Evolutionary conservation across 208 protist species (phyloP), one percentile per base, ranked within the genome.

Genomic region (Leishmania tropica): DNA sequence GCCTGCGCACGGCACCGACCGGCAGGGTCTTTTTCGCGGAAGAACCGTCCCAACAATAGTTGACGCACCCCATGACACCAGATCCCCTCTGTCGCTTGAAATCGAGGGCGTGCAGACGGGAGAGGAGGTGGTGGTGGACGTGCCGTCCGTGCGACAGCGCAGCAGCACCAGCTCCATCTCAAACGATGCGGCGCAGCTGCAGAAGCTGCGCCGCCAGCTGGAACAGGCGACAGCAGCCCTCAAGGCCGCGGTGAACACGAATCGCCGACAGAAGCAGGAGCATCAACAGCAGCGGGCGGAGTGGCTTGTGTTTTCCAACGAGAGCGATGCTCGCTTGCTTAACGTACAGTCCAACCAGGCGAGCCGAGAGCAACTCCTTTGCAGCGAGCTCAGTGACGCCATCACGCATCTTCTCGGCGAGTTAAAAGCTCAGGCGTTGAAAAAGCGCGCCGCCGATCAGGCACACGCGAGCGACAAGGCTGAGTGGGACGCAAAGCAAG

Each of bases 51-150:
- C 24, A 35, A 53, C 76, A 54, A 6, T 21, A 11, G 74, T 48
- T 65, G 82, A 79, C 21, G 45, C 74, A 31, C 56, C 42, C 40
- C 62, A n/a, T 60, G 56, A 37, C 47, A 13, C 37, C 3, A 75
- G 48, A 15, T 24, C 37, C 0, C 48, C 40, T 13, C 73, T 81
- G 21, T 70, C 64, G 3, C 82, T 94, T 19, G 74, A 84, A 28
- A 85, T 97, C 42, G 92, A 90, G 56, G 94, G 94, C 1, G 85
- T 87, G n/a, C 92, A 91, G 47, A 96, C 90, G 0, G 94, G 94
- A 13, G 90, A 95, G 79, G 89, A 90, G 77, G 87, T 90, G 19
- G 31, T 87, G 1, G 78, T 92, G 47, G 76, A 85, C 31, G 74
- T 53, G 24, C 68, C 67, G 13, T 58, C 51, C 28, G 82, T 47